These are phyloP conservation scores for Talaromyces sp. DNA, from an alignment of 2,329 filamentous ascomycete genomes.

Conservation along the genomic window DNA sequence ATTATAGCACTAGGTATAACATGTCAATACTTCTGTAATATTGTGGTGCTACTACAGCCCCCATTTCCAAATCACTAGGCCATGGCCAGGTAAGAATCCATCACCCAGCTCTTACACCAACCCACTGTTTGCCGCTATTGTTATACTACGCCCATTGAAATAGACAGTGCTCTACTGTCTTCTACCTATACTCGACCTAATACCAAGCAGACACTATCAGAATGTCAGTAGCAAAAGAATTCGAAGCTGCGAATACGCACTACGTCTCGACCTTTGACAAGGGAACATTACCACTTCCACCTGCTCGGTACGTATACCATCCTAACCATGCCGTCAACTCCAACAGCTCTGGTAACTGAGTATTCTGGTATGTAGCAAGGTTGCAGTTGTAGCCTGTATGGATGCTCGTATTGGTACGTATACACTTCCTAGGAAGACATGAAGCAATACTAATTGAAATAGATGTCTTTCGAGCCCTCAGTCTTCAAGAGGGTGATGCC, in stretches of 20 bases:
- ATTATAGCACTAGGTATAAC: too few relatives aligned
- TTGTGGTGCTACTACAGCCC: too few relatives aligned
- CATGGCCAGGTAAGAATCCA: too few relatives aligned
- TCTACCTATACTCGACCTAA: not conserved
- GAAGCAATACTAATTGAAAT: not conserved
- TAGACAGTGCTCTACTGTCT: not conserved
- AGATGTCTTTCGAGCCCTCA: constrained; percentile 67
- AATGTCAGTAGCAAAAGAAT: constrained; percentile 45
- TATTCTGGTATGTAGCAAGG: constrained; percentile 22
- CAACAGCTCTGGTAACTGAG: not conserved
- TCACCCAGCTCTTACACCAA: too few relatives aligned
- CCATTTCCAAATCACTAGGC: too few relatives aligned
- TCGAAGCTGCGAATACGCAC: constrained; percentile 57
- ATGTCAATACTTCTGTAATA: too few relatives aligned
- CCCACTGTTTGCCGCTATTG: too few relatives aligned
- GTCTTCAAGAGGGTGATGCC: constrained; percentile 70
- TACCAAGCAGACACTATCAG: not conserved
- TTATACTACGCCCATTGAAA: not conserved
- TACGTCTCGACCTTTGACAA: constrained; percentile 63
- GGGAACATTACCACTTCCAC: constrained; percentile 65
- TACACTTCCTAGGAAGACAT: not conserved
- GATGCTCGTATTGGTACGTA: constrained; percentile 59
- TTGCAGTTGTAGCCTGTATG: constrained; percentile 71
- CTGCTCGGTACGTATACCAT: constrained; percentile 51
- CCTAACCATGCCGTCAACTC: not conserved